phyloP scores from a whole-genome alignment of 1,284 basidiomycete genomes.

The Ustilago sp. region DNA sequence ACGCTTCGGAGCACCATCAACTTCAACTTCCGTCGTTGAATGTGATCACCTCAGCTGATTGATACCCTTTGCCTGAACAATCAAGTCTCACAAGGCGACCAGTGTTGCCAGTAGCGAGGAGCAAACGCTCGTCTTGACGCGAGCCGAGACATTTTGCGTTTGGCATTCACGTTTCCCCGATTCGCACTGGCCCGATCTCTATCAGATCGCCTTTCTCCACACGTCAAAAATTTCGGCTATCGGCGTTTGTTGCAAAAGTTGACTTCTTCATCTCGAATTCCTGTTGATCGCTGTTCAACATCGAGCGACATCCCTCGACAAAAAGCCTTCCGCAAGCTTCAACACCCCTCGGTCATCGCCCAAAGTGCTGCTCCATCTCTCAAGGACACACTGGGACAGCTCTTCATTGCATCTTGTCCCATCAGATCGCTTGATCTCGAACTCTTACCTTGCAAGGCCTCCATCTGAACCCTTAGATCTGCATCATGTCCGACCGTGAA shows the following conservation, averaged over 20 bases:
- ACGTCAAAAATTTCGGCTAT: conserved; percentile 38
- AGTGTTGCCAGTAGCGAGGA: no score
- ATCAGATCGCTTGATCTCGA: background rate
- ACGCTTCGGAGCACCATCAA: conserved; percentile 4
- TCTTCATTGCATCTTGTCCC: background rate
- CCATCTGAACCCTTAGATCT: background rate
- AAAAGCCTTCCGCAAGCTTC: background rate
- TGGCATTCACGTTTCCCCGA: conserved; percentile 5
- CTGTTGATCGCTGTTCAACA: background rate
- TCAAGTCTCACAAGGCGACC: no score
- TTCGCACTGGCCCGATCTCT: background rate
- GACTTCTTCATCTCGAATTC: conserved; percentile 24
- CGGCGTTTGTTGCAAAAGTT: conserved; percentile 28
- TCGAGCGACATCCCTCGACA: conserved; percentile 1
- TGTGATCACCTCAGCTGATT: no score
- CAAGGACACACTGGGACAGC: background rate
- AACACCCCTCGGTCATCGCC: background rate
- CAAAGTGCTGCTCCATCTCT: background rate
- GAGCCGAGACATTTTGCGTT: background rate
- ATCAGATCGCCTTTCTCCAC: conserved; percentile 28
- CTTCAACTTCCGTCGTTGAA: background rate
- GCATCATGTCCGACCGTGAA: conserved; percentile 60
- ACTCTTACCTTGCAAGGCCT: background rate
- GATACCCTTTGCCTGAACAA: no score
- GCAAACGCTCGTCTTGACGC: no score